These are phyloP conservation scores for Saturnispora silvae DNA, from an alignment of 805 yeast species.

Conservation along the genomic window DNA sequence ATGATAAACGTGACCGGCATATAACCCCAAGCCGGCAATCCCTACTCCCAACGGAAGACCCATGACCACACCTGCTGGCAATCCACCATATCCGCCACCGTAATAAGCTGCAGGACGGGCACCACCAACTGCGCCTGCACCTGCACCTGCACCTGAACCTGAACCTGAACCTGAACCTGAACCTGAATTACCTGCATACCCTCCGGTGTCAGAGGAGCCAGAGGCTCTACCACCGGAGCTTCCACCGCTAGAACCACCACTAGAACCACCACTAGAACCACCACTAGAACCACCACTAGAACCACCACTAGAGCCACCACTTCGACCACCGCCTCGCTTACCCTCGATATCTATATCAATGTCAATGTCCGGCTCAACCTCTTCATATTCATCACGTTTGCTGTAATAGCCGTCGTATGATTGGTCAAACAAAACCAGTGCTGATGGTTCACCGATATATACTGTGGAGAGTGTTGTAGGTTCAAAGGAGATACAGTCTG, in stretches of 20 bases:
- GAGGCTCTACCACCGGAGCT: neutral
- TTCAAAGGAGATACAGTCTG: neutral
- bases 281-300: neutral
- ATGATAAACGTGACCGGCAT: slow-evolving; percentile 9
- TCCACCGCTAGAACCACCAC: slow-evolving; percentile 3
- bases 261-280: neutral
- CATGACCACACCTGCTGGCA: slow-evolving; percentile 11
- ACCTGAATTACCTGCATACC: neutral
- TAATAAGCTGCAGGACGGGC: slow-evolving; percentile 4
- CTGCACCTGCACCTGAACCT: neutral
- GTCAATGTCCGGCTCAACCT: neutral
- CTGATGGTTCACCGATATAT: neutral
- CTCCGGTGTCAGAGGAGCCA: neutral
- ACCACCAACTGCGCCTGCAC: slow-evolving; percentile 14
- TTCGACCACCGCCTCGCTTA: slow-evolving; percentile 1
- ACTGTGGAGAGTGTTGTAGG: neutral
- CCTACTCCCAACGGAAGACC: slow-evolving; percentile 9
- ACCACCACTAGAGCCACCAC: slow-evolving; percentile 4
- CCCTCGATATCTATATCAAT: neutral
- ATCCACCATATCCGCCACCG: slow-evolving; percentile 4
- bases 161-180: neutral
- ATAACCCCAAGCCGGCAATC: slow-evolving; percentile 6
- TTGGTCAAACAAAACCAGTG: too few relatives aligned
- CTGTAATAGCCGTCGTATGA: neutral
- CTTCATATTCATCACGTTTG: neutral